phyloP scores from a whole-genome alignment of 2,329 filamentous ascomycete species.

The Parascedosporium putredinis region DNA sequence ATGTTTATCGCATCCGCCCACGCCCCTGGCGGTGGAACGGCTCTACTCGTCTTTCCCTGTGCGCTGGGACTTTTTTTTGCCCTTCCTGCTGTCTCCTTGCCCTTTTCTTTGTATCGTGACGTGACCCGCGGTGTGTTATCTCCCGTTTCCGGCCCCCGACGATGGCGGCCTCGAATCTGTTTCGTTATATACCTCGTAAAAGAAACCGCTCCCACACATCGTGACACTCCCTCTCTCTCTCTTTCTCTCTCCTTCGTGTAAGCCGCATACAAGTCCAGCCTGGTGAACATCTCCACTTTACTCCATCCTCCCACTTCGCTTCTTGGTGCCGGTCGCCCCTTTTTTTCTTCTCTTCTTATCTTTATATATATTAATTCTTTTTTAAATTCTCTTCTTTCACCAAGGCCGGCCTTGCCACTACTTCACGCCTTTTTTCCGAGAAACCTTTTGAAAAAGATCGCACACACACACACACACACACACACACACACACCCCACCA shows the following conservation, averaged over 20 bases:
- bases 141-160: background rate
- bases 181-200: slow-evolving; percentile 3
- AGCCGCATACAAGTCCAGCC: no score
- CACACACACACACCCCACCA: background rate
- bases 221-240: background rate
- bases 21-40: slow-evolving; percentile 1
- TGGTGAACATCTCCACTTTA: background rate
- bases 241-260: background rate
- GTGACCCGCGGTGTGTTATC: background rate
- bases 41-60: background rate
- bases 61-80: background rate
- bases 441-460: no score
- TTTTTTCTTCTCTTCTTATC: background rate
- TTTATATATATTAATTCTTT: background rate
- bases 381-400: no score
- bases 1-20: slow-evolving; percentile 7
- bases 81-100: no score
- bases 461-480: background rate
- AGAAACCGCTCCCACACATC: background rate
- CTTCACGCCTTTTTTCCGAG: background rate
- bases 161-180: background rate
- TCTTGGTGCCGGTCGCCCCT: slow-evolving; percentile 6
- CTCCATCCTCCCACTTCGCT: background rate
- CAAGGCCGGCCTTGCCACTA: background rate
- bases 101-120: no score